phyloP scores from a whole-genome alignment of 345 rosid species.

The Hypericum androsaemum region DNA sequence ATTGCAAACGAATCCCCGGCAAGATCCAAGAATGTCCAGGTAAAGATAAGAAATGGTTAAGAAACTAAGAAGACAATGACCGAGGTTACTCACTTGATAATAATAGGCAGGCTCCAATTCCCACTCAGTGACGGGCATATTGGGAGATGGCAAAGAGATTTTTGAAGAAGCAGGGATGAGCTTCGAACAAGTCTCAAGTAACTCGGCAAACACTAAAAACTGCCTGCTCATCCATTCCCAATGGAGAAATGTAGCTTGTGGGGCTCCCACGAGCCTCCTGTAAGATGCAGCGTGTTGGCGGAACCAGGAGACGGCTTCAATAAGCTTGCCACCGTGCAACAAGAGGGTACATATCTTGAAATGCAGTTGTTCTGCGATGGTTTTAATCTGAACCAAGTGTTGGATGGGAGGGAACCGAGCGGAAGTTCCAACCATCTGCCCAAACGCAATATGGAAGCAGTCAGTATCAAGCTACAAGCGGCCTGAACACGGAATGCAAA shows the following conservation, averaged over 20 bases:
- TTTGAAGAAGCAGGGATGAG: constrained; percentile 37
- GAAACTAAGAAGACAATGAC: constrained; percentile 6
- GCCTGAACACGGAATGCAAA: neutral
- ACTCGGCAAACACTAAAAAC: constrained; percentile 83
- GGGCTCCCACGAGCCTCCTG: constrained; percentile 54
- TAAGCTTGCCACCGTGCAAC: constrained; percentile 75
- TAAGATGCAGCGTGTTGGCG: constrained; percentile 57
- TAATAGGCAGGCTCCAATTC: constrained; percentile 82
- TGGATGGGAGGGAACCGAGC: constrained; percentile 77
- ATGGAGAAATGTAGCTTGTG: constrained; percentile 63
- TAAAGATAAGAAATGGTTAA: neutral
- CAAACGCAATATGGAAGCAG: neutral
- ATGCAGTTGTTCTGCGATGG: constrained; percentile 79
- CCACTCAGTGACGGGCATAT: constrained; percentile 61
- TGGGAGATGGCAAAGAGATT: constrained; percentile 32
- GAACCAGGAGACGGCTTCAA: constrained; percentile 83
- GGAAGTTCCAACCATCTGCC: constrained; percentile 63
- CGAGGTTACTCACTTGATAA: constrained; percentile 50
- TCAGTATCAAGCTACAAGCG: neutral
- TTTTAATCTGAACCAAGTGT: constrained; percentile 70
- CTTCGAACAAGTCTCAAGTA: constrained; percentile 75
- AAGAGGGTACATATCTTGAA: constrained; percentile 85
- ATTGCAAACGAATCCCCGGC: too few species aligned
- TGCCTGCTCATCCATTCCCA: constrained; percentile 99
- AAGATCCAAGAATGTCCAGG: too few species aligned